Base-by-base conservation (phyloP, 331 rosid species). In the Quercus phellos region DNA sequence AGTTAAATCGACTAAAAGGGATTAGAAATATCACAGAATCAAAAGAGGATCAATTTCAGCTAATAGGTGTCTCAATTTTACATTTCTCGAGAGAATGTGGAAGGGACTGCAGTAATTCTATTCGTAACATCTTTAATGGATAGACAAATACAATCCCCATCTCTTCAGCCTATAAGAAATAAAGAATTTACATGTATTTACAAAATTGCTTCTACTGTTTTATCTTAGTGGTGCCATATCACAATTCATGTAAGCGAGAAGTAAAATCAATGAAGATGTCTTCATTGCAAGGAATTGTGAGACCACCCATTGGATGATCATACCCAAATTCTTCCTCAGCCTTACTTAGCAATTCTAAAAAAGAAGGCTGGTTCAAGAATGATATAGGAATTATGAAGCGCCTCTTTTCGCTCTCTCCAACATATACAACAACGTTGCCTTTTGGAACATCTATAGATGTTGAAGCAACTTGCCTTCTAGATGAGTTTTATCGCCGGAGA, bases 251-350 rank as follows among this genome's bases (percentile, higher is more conserved):
- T 34, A 50, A 6, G 12, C 34, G 58, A 69, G 56, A 70, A 5
- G 56, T 46, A n/a, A 43, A 32, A 16, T 73, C 63, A 0, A 67
- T 4, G 77, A 78, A 83, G 63, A 83, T 29, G 22, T 77, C 84
- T 79, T 82, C 86, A 60, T 10, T 22, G 73, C 89, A 85, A 5
- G 86, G 79, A 56, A 81, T 78, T 6, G 85, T 83, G 54, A 77
- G 70, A 51, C 84, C 84, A 1, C 84, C 84, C 77, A 54, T 77
- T 0, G 87, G 83, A 73, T 82, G 82, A 56, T 78, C 55, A 29
- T 79, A 79, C 24, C 89, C 72, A 68, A 69, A 81, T 56, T 81
- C 88, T 60, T 81, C 81, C 67, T 75, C 85, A 8, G 79, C 81
- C 11, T 73, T 35, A 16, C 66, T 70, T 10, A 84, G 81, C 38